These are phyloP conservation scores for Dendrobium catenatum DNA, from an alignment of 106 monocot species.

Conservation along the genomic window DNA sequence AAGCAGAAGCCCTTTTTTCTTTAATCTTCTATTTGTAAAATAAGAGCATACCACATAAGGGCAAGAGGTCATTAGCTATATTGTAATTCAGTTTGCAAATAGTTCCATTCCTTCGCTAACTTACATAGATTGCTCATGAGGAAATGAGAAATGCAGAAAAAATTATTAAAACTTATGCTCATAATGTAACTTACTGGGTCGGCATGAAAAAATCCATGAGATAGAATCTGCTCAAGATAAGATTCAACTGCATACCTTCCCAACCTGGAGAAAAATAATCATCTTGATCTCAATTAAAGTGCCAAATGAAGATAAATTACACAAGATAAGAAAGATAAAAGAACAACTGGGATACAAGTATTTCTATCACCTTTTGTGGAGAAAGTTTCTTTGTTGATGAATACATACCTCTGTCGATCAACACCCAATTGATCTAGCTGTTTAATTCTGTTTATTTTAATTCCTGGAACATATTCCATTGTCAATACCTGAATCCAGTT, in stretches of 20 bases:
- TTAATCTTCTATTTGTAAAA: neutral
- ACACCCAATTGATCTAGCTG: constrained; percentile 94
- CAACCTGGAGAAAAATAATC: constrained; percentile 35
- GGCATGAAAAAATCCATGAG: constrained; percentile 99
- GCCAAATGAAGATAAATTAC: neutral
- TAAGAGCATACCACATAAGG: neutral
- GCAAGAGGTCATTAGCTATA: neutral
- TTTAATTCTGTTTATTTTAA: constrained; percentile 96
- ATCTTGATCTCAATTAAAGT: neutral
- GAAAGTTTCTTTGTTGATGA: neutral
- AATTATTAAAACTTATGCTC: neutral
- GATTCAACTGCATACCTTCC: constrained; percentile 98
- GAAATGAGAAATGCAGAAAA: neutral
- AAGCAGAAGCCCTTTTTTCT: neutral
- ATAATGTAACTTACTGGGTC: constrained; percentile 64
- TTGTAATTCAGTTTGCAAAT: neutral
- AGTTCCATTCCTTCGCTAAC: neutral
- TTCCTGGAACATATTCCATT: constrained; percentile 99
- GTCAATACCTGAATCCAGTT: constrained; percentile 62
- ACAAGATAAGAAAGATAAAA: neutral
- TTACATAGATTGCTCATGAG: neutral
- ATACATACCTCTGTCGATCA: constrained; percentile 91
- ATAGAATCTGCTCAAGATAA: constrained; percentile 94
- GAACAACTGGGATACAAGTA: neutral
- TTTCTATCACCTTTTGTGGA: neutral